phyloP scores from a whole-genome alignment of 164 flowering plant species.

The Macadamia integrifolia region DNA sequence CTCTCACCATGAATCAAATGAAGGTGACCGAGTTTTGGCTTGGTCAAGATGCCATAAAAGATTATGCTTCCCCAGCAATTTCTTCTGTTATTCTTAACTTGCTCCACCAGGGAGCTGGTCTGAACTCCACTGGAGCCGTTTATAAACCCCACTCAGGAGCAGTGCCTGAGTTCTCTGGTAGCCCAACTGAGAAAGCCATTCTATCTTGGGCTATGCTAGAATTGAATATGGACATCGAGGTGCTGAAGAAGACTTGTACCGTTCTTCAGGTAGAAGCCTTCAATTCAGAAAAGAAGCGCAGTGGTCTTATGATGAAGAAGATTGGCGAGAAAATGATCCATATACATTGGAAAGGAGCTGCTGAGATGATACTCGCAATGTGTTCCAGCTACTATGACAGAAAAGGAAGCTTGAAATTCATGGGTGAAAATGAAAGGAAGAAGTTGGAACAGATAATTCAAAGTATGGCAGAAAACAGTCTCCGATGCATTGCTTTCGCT shows the following conservation, averaged over 20 bases:
- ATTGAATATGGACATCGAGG: constrained; percentile 29
- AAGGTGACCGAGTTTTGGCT: constrained; percentile 50
- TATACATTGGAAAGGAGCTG: constrained; percentile 83
- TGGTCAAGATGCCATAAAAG: constrained; percentile 25
- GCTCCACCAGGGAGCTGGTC: constrained; percentile 39
- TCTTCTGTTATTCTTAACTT: constrained; percentile 22
- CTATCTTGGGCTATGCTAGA: constrained; percentile 50
- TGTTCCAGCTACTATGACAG: constrained; percentile 43
- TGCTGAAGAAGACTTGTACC: constrained; percentile 13
- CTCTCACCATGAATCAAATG: constrained; percentile 53
- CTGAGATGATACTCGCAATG: constrained; percentile 65
- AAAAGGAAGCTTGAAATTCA: constrained; percentile 22
- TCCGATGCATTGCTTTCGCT: constrained; percentile 78
- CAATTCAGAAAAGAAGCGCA: constrained; percentile 41
- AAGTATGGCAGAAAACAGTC: constrained; percentile 71
- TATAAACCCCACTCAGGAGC: constrained; percentile 19
- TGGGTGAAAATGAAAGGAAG: constrained; percentile 26
- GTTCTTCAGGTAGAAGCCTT: constrained; percentile 34
- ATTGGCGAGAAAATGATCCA: constrained; percentile 26
- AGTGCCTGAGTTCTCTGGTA: constrained; percentile 44
- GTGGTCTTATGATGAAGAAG: constrained; percentile 44
- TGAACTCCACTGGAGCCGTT: constrained; percentile 53
- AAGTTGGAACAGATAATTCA: constrained; percentile 40
- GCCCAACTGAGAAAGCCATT: constrained; percentile 70
- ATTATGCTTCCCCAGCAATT: constrained; percentile 11